phyloP scores from a whole-genome alignment of 371 early-diverging fungal species.

The Actinomucor elegans region DNA sequence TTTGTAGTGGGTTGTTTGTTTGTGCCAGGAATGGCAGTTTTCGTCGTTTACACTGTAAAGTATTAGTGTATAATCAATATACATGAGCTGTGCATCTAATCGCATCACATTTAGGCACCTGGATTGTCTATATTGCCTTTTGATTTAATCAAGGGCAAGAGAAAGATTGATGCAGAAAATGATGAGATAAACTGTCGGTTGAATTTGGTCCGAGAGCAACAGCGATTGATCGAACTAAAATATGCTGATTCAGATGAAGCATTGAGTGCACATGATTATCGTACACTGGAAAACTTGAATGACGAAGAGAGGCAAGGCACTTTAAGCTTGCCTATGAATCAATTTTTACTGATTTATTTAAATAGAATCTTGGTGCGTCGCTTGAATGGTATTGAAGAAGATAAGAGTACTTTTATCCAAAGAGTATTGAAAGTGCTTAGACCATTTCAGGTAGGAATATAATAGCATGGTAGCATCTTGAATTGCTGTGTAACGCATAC shows the following conservation, averaged over 20 bases:
- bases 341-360: not conserved
- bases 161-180: conserved; percentile 24
- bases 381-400: conserved; percentile 25
- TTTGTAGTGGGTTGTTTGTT: conserved; percentile 54
- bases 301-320: conserved; percentile 36
- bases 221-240: conserved; percentile 28
- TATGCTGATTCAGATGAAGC: conserved; percentile 23
- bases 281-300: conserved; percentile 37
- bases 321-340: not conserved
- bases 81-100: not conserved
- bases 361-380: conserved; percentile 28
- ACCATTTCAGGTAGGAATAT: conserved; percentile 30
- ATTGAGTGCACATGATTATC: conserved; percentile 33
- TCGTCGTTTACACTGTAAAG: conserved; percentile 53
- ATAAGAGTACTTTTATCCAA: conserved; percentile 12
- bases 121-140: conserved; percentile 47
- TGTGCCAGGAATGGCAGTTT: conserved; percentile 47
- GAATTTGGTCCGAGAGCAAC: conserved; percentile 30
- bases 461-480: no score
- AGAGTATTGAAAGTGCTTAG: conserved; percentile 13
- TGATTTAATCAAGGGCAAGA: conserved; percentile 28
- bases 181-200: conserved; percentile 22
- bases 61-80: not conserved
- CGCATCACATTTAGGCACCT: conserved; percentile 28
- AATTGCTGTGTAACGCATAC: conserved; percentile 4